Percentiles rank a stretch among this genome's conserved stretches.
Conservation (phyloP, 2,329 filamentous ascomycete species). For the Capronia americana region DNA sequence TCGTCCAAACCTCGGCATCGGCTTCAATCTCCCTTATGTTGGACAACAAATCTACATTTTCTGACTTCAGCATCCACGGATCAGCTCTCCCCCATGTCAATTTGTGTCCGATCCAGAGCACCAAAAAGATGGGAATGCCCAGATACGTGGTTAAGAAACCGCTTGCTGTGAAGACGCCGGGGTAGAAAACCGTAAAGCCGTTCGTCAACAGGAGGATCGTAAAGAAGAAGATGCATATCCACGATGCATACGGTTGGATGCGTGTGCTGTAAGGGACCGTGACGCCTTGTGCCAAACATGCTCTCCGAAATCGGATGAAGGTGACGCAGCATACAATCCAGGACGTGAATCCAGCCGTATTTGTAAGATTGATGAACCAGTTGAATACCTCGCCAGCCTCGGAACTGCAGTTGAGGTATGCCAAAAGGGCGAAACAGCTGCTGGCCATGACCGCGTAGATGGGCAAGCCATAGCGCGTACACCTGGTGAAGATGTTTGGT, state of each 20-base stretch:
- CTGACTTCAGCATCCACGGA: too few relatives aligned
- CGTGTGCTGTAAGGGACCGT: conserved; percentile 61
- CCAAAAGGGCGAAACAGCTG: conserved; percentile 69
- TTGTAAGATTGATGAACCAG: conserved; percentile 64
- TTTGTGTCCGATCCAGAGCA: too few relatives aligned
- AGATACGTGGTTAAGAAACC: conserved; percentile 19
- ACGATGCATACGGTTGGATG: conserved; percentile 73
- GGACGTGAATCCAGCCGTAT: conserved; percentile 60
- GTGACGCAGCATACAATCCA: conserved; percentile 71
- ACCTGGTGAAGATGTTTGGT: conserved; percentile 58
- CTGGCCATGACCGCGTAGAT: conserved; percentile 73
- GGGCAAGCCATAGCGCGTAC: conserved; percentile 58
- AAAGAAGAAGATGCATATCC: conserved; percentile 60
- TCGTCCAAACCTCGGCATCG: too few relatives aligned
- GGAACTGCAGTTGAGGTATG: conserved; percentile 59
- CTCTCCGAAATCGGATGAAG: conserved; percentile 73
- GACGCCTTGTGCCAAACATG: conserved; percentile 70
- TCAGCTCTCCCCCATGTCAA: too few relatives aligned
- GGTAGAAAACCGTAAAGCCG: conserved; percentile 55
- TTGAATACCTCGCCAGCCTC: not conserved
- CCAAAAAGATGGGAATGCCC: conserved; percentile 6
- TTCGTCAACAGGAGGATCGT: conserved; percentile 69
- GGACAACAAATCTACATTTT: too few relatives aligned
- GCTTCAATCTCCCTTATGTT: too few relatives aligned
- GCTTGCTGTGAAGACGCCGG: conserved; percentile 4